Conservation (phyloP, 2,329 filamentous ascomycete species). For the Aspergillus jensenii region DNA sequence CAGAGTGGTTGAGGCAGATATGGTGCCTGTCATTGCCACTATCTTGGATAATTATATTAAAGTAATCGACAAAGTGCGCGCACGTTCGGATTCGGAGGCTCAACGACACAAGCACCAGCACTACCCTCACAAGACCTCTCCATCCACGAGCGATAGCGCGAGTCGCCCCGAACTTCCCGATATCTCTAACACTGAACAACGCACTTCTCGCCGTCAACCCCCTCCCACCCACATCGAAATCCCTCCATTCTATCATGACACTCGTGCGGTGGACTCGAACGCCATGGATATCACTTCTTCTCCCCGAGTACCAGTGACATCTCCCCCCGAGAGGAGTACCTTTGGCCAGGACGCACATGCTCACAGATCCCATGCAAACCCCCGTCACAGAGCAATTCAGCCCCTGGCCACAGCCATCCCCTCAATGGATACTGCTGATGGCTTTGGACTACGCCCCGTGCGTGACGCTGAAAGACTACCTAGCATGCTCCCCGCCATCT, state of each 20-base stretch:
- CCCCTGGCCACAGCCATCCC: slow-evolving; percentile 67
- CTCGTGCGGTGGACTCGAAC: slow-evolving; percentile 49
- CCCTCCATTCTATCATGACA: slow-evolving; percentile 56
- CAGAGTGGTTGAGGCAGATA: slow-evolving; percentile 94
- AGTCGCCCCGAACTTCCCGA: slow-evolving; percentile 40
- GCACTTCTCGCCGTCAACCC: slow-evolving; percentile 70
- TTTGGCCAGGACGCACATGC: slow-evolving; percentile 57
- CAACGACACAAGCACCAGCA: slow-evolving; percentile 47
- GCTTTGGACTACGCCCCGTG: slow-evolving; percentile 73
- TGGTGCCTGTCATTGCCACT: slow-evolving; percentile 97
- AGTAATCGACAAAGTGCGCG: slow-evolving; percentile 86
- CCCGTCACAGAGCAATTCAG: slow-evolving; percentile 60
- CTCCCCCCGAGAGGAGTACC: slow-evolving; percentile 68
- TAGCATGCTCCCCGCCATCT: slow-evolving; percentile 72
- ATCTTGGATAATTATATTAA: slow-evolving; percentile 98
- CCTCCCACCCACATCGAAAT: slow-evolving; percentile 84
- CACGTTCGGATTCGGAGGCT: slow-evolving; percentile 78
- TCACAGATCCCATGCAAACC: slow-evolving; percentile 48
- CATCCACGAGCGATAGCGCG: slow-evolving; percentile 28
- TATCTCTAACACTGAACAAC: slow-evolving; percentile 57
- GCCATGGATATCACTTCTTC: slow-evolving; percentile 63
- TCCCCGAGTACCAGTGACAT: slow-evolving; percentile 64
- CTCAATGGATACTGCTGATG: slow-evolving; percentile 67
- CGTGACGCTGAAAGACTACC: slow-evolving; percentile 79
- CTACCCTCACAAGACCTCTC: slow-evolving; percentile 22